These are phyloP conservation scores for Euphrasia confusa DNA, from an alignment of 257 asterid genomes.

Conservation along the genomic window DNA sequence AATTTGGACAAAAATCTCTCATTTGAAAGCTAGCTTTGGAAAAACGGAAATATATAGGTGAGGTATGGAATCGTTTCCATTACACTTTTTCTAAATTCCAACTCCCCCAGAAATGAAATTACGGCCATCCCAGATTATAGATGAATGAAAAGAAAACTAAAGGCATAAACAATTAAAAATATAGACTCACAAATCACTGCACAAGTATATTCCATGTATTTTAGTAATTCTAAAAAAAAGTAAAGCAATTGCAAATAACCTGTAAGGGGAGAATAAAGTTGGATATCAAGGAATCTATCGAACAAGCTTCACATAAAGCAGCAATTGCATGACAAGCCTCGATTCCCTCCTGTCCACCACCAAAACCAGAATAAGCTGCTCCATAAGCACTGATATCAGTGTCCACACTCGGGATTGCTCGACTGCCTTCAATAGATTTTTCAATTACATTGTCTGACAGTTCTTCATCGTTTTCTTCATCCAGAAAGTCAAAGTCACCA, in stretches of 20 bases:
- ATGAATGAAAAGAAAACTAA: too few relatives aligned
- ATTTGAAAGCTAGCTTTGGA: too few relatives aligned
- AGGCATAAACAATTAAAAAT: background rate
- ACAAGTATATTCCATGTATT: background rate
- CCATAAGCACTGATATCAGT: constrained; percentile 70
- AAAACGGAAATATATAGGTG: too few relatives aligned
- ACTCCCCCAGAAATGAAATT: too few relatives aligned
- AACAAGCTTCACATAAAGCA: constrained; percentile 88
- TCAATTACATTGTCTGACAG: constrained; percentile 25
- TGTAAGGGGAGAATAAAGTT: constrained; percentile 95
- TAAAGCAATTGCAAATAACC: constrained; percentile 43
- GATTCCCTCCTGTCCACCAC: constrained; percentile 63
- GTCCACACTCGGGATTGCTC: constrained; percentile 23
- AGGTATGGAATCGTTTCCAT: too few relatives aligned
- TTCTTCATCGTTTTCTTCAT: constrained; percentile 49
- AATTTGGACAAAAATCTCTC: too few relatives aligned
- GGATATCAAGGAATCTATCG: constrained; percentile 85
- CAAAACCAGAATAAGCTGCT: constrained; percentile 62
- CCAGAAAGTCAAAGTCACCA: constrained; percentile 56
- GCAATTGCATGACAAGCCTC: constrained; percentile 96
- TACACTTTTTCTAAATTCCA: too few relatives aligned
- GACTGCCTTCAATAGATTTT: constrained; percentile 24
- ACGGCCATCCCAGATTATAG: too few relatives aligned
- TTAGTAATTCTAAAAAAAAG: background rate
- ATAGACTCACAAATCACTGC: background rate